Evolutionary conservation across 2,329 filamentous ascomycete species (phyloP), one percentile per base, ranked within the genome.

Genomic region (Sphaerulina populicola): DNA sequence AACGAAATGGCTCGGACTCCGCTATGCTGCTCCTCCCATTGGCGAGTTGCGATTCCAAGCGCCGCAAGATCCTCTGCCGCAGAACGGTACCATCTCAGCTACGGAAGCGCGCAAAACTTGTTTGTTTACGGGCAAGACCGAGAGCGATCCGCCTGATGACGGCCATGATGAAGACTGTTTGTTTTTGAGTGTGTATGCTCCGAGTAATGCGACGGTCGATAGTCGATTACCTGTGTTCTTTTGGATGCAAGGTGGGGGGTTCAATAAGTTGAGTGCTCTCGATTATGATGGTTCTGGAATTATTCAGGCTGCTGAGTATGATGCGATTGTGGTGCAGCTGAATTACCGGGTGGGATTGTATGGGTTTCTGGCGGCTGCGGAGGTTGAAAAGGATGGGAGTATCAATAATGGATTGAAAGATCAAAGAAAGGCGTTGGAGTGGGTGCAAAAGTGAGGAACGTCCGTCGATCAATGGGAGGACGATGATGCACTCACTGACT

Each of bases 311-410:
- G 77, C 78, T 14, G 72, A 74, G 35, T 69, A 77, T 51, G 73
- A 78, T 42, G 82, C 88, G 23, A 69, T 90, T 0, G 79, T 88
- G 0, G 83, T 90, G 1, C 82, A 75, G 8, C 77, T 87, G 68
- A 89, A 88, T 68, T 89, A 90, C 64, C 81, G 86, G 4, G 83
- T 90, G 9, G 85, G 85, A 0, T 76, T 79, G 0, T 88, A 81
- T 58, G 86, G 86, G 0, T 90, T 89, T 63, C 72, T 90, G 10
- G 78, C 79, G 1, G 73, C 80, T 49, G 69, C 76, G 12, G 76
- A 83, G 58, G 39, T 56, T 2, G 57, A 69, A 30, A 60, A 61
- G 57, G 57, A 68, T 4, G 76, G 78, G 2, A 77, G 75, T 51
- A 63, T 82, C 33, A 89, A 89, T 65, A 82, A 81, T 58, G 86